These are phyloP conservation scores for Nannochloris sp. DNA, from an alignment of 139 green algal genomes.

Conservation along the genomic window DNA sequence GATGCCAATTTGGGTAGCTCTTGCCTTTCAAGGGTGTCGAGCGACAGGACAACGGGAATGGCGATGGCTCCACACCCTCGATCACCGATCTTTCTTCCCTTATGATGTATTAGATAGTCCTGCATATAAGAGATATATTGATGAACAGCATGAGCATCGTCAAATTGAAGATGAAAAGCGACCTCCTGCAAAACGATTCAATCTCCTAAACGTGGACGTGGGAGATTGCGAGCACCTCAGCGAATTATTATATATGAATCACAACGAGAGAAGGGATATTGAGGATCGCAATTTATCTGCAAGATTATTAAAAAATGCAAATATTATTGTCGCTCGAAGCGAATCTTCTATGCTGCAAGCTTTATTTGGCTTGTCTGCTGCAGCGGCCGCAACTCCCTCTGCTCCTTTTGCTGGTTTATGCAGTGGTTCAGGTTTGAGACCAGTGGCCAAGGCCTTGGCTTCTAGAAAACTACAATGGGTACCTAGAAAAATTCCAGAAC, in stretches of 20 bases:
- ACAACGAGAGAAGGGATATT: no score
- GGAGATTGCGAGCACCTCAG: no score
- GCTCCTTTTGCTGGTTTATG: no score
- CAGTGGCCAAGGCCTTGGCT: not conserved
- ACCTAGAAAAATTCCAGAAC: not conserved
- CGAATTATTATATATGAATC: no score
- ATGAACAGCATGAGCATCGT: no score
- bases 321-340: not conserved
- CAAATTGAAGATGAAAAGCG: no score
- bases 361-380: constrained; percentile 13
- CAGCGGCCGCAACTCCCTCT: no score
- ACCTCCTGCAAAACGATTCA: no score
- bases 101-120: constrained; percentile 45
- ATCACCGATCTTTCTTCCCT: constrained; percentile 29
- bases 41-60: constrained; percentile 50
- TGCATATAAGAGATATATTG: no score
- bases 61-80: constrained; percentile 37
- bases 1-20: constrained; percentile 34
- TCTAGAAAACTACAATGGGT: not conserved
- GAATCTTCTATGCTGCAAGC: not conserved
- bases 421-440: not conserved
- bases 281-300: constrained; percentile 1
- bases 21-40: constrained; percentile 17
- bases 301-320: not conserved
- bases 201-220: no score